Evolutionary conservation across 1,284 basidiomycete species (phyloP), one percentile per base, ranked within the genome.

Genomic region (Melampsora medusae): DNA sequence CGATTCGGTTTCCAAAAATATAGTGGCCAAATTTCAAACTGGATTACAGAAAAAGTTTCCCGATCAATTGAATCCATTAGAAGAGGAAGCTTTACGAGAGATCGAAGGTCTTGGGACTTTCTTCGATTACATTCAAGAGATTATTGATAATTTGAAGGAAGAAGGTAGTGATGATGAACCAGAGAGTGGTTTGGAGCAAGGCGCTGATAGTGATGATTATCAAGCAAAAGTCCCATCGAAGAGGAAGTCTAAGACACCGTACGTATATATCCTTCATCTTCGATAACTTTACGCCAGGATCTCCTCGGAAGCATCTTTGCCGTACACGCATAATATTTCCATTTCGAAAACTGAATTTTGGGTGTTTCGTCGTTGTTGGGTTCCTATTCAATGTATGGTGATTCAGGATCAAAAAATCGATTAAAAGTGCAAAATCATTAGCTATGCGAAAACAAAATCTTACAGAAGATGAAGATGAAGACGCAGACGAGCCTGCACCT

Each of bases 1-100:
- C 19, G 92, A 94, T 78, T 84, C 88, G 0, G 84, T 87, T 0
- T 87, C 90, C 14, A 87, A 88, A 77, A 93, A 91, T 80, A 87
- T 90, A 0, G 85, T 96, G 69, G 83, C 84, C 33, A 87, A 88
- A 61, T 92, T 93, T 83, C 88, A 90, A 73, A 84, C 83, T 4
- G 81, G 85, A 14, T 84, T 93, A 70, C 80, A 83, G 46, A 90
- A 89, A 80, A 85, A 86, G 73, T 92, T 88, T 81, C 85, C 84
- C 28, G 84, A 85, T 46, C 87, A 88, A 76, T 48, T 25, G 19
- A 19, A 35, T 22, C 42, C 61, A 19, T 61, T 62, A 22, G 38
- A 10, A 19, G 50, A 66, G 4, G 61, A 65, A 50, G 12, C 61
- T 53, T 42, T 50, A 35, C 60, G 22, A 42, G 62, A 73, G 22